Percentiles rank a stretch among this genome's conserved stretches.
Evolutionary conservation across 257 asterid species (phyloP).

Genomic region (Misopates orontium): DNA sequence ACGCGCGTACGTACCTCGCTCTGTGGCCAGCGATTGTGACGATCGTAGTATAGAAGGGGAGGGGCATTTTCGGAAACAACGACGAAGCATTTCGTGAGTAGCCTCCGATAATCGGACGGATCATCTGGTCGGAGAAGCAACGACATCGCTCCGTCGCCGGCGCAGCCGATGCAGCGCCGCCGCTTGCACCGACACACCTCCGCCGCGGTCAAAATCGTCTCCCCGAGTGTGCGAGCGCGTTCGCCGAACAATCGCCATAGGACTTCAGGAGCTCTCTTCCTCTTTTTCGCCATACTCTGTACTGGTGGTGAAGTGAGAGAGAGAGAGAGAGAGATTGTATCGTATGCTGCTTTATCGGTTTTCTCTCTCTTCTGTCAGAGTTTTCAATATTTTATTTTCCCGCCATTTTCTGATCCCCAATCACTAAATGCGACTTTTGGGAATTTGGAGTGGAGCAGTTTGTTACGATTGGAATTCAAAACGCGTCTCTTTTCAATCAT

Average conservation of each 20-base stretch:
- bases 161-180: conserved; percentile 66
- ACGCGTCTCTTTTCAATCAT: too few species aligned
- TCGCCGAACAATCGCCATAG: conserved; percentile 63
- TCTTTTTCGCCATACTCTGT: conserved; percentile 45
- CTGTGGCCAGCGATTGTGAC: conserved; percentile 58
- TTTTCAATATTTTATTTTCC: too few species aligned
- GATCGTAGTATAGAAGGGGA: conserved; percentile 42
- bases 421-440: too few species aligned
- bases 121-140: conserved; percentile 54
- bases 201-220: conserved; percentile 45
- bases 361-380: too few species aligned
- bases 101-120: conserved; percentile 60
- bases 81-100: conserved; percentile 53
- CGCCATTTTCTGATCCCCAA: too few species aligned
- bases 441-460: too few species aligned
- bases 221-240: conserved; percentile 70
- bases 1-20: conserved; percentile 42
- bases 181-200: conserved; percentile 53
- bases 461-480: too few species aligned
- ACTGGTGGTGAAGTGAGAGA: too few species aligned
- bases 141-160: conserved; percentile 44
- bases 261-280: conserved; percentile 57
- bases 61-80: conserved; percentile 67
- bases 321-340: too few species aligned
- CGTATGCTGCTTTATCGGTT: too few species aligned